Evolutionary conservation across 2,329 filamentous ascomycete genomes (phyloP).

Genomic region (Apiospora koreana): DNA sequence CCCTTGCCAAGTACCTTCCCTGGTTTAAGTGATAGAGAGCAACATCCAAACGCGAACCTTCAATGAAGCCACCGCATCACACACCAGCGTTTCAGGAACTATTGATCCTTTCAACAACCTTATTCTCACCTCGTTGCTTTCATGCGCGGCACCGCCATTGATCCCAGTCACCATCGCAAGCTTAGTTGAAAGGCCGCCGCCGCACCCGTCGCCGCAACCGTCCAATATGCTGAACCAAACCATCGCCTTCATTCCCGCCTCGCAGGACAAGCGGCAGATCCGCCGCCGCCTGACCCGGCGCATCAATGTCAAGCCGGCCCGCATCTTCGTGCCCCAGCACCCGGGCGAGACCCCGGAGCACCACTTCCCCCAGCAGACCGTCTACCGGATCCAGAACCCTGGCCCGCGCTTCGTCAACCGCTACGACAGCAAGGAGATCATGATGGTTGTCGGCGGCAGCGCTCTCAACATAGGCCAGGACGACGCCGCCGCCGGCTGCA

Average conservation of each 20-base stretch:
- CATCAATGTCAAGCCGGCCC: slow-evolving; percentile 26
- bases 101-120: background rate
- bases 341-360: slow-evolving; percentile 30
- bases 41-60: background rate
- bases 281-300: slow-evolving; percentile 24
- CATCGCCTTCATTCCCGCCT: slow-evolving; percentile 20
- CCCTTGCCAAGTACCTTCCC: background rate
- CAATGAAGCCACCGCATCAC: background rate
- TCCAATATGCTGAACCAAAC: background rate
- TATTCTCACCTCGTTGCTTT: background rate
- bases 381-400: slow-evolving; percentile 22
- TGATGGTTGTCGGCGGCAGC: slow-evolving; percentile 49
- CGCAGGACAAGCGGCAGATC: slow-evolving; percentile 11
- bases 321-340: slow-evolving; percentile 28
- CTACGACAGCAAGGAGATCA: slow-evolving; percentile 28
- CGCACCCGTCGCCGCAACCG: background rate
- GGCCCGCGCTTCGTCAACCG: slow-evolving; percentile 36
- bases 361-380: slow-evolving; percentile 35
- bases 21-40: background rate
- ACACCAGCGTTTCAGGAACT: background rate
- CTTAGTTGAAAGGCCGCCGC: background rate
- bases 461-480: slow-evolving; percentile 43
- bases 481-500: slow-evolving; percentile 42
- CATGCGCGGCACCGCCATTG: background rate
- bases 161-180: background rate